phyloP scores from a whole-genome alignment of 352 stramenopile genomes.

The Poterioochromonas sp. region DNA sequence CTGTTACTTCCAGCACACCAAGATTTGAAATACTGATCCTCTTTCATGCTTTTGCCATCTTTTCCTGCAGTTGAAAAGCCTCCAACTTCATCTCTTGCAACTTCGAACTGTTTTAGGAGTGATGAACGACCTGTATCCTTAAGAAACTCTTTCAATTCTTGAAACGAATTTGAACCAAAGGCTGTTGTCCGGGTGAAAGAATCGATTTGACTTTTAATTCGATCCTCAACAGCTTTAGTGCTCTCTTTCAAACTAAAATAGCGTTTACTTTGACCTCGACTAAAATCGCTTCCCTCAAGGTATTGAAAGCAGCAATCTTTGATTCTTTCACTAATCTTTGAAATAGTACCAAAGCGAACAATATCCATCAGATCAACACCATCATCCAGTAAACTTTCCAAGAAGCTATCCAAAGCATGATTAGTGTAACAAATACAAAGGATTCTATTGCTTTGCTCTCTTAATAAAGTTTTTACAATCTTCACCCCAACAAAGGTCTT shows the following conservation, averaged over 20 bases:
- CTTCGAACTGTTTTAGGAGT: background rate
- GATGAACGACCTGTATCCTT: too few species aligned
- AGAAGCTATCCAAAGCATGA: slow-evolving; percentile 29
- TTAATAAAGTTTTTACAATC: background rate
- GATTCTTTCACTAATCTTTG: background rate
- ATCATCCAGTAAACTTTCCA: slow-evolving; percentile 23
- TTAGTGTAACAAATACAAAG: slow-evolving; percentile 23
- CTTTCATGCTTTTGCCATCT: slow-evolving; percentile 8
- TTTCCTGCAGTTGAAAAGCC: background rate
- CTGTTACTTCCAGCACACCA: background rate
- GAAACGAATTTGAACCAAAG: too few species aligned
- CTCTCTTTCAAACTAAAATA: background rate
- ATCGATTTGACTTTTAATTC: background rate
- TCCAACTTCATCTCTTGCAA: background rate
- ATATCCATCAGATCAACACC: background rate
- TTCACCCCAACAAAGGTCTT: slow-evolving; percentile 31
- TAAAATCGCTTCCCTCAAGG: background rate
- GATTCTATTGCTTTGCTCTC: background rate
- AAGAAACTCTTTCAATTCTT: too few species aligned
- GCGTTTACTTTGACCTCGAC: background rate
- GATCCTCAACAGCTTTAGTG: background rate
- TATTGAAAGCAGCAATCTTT: background rate
- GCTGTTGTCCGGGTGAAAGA: too few species aligned
- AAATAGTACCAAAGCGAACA: background rate
- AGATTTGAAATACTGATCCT: background rate